A percentile compares a stretch with the other conserved stretches of the same genome.
phyloP scores from a whole-genome alignment of 805 yeast genomes.

The Tetrapisispora iriomotensis region DNA sequence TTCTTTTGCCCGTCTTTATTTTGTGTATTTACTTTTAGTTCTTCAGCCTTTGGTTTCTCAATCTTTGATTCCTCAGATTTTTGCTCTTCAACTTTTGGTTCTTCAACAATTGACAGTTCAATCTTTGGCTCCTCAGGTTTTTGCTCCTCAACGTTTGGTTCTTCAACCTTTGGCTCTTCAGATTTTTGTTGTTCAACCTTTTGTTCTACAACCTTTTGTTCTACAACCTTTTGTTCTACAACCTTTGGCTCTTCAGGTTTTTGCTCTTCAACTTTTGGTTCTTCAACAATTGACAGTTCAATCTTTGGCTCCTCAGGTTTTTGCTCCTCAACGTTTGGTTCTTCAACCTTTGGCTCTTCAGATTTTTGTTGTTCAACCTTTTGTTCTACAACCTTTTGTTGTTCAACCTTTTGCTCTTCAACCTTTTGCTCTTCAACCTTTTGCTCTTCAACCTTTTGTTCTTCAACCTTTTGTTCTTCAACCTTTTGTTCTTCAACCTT shows the following conservation, averaged over 20 bases:
- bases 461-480: too few species aligned
- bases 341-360: slow-evolving; percentile 1
- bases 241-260: not conserved
- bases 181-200: not conserved
- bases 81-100: not conserved
- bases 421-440: too few species aligned
- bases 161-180: not conserved
- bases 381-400: not conserved
- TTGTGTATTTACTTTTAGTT: not conserved
- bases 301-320: not conserved
- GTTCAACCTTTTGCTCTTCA: not conserved
- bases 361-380: not conserved
- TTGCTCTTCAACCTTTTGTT: too few species aligned
- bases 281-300: not conserved
- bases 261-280: not conserved
- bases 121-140: not conserved
- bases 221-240: not conserved
- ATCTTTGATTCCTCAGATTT: not conserved
- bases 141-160: not conserved
- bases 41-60: not conserved
- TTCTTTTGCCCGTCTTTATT: not conserved
- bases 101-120: not conserved
- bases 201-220: not conserved
- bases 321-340: slow-evolving; percentile 1
- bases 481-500: too few species aligned